phyloP scores from a whole-genome alignment of 2,329 filamentous ascomycete species.

The Aspergillus fumigatus region DNA sequence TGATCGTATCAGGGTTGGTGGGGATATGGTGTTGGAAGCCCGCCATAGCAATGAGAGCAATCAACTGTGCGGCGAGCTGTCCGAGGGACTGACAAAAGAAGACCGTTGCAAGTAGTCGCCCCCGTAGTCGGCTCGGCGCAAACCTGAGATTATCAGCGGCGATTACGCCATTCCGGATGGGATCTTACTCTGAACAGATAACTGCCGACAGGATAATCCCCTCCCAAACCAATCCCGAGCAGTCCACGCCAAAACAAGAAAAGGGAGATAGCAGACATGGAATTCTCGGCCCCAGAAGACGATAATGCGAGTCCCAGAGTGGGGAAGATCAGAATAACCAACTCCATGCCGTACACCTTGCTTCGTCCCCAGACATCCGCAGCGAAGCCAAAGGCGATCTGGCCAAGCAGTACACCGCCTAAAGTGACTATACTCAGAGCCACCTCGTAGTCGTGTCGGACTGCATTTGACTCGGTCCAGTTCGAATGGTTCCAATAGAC shows the following conservation, averaged over 20 bases:
- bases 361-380: conserved; percentile 42
- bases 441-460: conserved; percentile 3
- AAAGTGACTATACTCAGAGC: conserved; percentile 17
- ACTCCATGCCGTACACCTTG: conserved; percentile 44
- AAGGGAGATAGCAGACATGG: conserved; percentile 37
- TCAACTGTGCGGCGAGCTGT: conserved; percentile 67
- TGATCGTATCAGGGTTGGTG: conserved; percentile 39
- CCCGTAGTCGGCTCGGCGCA: conserved; percentile 44
- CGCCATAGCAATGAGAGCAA: conserved; percentile 68
- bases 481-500: conserved; percentile 7
- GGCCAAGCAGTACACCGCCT: conserved; percentile 25
- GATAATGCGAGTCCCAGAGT: conserved; percentile 39
- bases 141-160: conserved; percentile 28
- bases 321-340: conserved; percentile 40
- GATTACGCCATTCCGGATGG: neutral
- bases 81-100: conserved; percentile 83
- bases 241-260: conserved; percentile 41
- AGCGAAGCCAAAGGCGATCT: conserved; percentile 26
- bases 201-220: conserved; percentile 64
- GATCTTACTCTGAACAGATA: conserved; percentile 53
- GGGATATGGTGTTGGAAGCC: conserved; percentile 48
- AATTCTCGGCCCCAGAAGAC: conserved; percentile 33
- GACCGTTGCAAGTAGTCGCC: conserved; percentile 78
- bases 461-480: neutral
- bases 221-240: conserved; percentile 53